Conservation (phyloP, 352 stramenopile genomes). For the Phytophthora vignae region DNA sequence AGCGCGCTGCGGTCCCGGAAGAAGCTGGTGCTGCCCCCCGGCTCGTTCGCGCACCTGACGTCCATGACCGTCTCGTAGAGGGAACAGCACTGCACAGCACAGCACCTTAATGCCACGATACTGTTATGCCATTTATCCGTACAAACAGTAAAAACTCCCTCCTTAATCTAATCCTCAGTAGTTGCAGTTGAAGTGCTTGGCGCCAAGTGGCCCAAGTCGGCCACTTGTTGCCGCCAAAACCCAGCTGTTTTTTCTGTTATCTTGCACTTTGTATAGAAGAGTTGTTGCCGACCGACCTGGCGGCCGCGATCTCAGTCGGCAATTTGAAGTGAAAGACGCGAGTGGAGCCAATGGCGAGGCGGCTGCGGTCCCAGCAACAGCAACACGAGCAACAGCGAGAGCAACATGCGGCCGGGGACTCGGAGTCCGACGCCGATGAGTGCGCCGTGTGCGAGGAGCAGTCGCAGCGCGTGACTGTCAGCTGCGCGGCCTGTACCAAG, state of each 20-base stretch:
- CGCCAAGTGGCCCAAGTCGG: slow-evolving; percentile 20
- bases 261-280: too few relatives aligned
- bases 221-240: slow-evolving; percentile 15
- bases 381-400: too few relatives aligned
- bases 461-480: slow-evolving; percentile 54
- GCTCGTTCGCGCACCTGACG: slow-evolving; percentile 52
- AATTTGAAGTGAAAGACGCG: slow-evolving; percentile 37
- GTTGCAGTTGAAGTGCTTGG: slow-evolving; percentile 13
- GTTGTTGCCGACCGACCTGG: background rate
- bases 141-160: too few relatives aligned
- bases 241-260: slow-evolving; percentile 15
- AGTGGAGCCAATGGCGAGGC: slow-evolving; percentile 25
- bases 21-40: slow-evolving; percentile 79
- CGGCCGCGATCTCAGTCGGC: slow-evolving; percentile 12
- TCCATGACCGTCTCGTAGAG: slow-evolving; percentile 48
- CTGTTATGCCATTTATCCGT: too few relatives aligned
- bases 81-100: too few relatives aligned
- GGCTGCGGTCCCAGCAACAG: slow-evolving; percentile 14
- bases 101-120: too few relatives aligned
- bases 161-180: background rate
- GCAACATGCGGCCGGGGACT: slow-evolving; percentile 2
- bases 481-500: slow-evolving; percentile 48
- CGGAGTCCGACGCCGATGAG: slow-evolving; percentile 11
- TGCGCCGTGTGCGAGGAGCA: slow-evolving; percentile 54
- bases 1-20: slow-evolving; percentile 58